phyloP scores from a whole-genome alignment of 495 filamentous ascomycete genomes.

The Penicillium antarcticum region DNA sequence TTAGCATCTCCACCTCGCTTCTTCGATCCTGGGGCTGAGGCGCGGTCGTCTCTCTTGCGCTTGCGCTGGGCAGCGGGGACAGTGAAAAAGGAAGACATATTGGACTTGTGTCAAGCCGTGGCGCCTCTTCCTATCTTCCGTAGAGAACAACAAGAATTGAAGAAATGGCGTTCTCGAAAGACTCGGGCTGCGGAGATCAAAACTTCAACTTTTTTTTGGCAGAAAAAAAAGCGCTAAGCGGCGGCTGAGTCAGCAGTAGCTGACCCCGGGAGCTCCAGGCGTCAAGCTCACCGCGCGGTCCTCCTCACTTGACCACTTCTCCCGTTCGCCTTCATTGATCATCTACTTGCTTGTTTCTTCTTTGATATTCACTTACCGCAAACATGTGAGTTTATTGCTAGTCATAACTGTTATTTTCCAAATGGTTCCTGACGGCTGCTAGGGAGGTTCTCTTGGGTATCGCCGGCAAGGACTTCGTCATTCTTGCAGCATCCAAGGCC shows the following conservation, averaged over 20 bases:
- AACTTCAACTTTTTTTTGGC: constrained; percentile 43
- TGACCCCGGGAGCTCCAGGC: constrained; percentile 42
- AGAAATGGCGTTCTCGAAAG: constrained; percentile 6
- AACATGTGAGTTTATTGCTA: constrained; percentile 29
- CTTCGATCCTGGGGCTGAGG: constrained; percentile 48
- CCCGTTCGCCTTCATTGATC: constrained; percentile 11
- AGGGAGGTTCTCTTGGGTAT: constrained; percentile 99
- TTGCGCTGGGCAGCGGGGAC: constrained; percentile 73
- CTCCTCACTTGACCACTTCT: constrained; percentile 19
- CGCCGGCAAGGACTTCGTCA: constrained; percentile 97
- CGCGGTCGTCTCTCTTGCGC: constrained; percentile 62
- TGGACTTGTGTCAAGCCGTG: constrained; percentile 4
- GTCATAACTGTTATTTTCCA: background rate
- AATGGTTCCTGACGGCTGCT: constrained; percentile 18
- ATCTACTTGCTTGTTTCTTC: constrained; percentile 8
- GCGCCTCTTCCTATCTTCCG: constrained; percentile 1
- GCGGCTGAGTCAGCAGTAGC: constrained; percentile 41
- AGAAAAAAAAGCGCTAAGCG: constrained; percentile 30
- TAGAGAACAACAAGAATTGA: background rate
- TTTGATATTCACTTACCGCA: constrained; percentile 12
- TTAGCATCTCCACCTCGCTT: constrained; percentile 50
- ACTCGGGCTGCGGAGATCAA: constrained; percentile 15
- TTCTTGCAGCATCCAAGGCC: constrained; percentile 95
- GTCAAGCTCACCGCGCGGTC: constrained; percentile 44
- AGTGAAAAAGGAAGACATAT: constrained; percentile 87